Percentiles rank a stretch among this genome's conserved stretches.
Evolutionary conservation across 805 yeast species (phyloP).

Genomic region (Ogataea kodamae): DNA sequence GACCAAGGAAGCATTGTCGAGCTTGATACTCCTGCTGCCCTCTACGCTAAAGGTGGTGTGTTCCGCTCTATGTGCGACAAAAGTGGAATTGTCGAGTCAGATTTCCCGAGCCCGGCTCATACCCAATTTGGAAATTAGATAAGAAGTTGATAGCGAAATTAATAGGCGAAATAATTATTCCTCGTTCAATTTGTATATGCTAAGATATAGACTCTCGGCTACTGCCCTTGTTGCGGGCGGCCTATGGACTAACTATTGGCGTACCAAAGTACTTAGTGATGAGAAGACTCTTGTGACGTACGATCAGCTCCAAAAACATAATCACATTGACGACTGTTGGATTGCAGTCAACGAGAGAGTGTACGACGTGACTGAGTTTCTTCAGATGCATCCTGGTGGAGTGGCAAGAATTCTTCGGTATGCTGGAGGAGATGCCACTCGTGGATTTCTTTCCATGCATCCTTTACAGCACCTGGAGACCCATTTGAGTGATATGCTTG

Average conservation of each 20-base stretch:
- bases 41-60: conserved; percentile 43
- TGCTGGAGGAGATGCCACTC: conserved; percentile 51
- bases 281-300: conserved; percentile 9
- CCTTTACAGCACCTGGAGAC: conserved; percentile 25
- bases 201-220: neutral
- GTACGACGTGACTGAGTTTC: conserved; percentile 61
- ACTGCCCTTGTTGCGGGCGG: conserved; percentile 1
- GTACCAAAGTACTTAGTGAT: conserved; percentile 1
- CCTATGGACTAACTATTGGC: conserved; percentile 1
- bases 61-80: conserved; percentile 51
- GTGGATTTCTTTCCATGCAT: conserved; percentile 29
- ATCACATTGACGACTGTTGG: conserved; percentile 68
- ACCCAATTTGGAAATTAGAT: conserved; percentile 12
- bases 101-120: conserved; percentile 29
- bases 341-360: conserved; percentile 74
- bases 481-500: conserved; percentile 29
- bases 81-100: conserved; percentile 41
- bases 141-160: conserved; percentile 8
- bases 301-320: conserved; percentile 44
- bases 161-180: no score
- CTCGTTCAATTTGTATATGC: no score
- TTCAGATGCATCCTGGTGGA: conserved; percentile 47
- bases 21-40: conserved; percentile 47
- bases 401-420: conserved; percentile 37
- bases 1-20: conserved; percentile 55